Base-by-base conservation (phyloP, 2,329 filamentous ascomycete species). In the Emergomyces pasteurianus region DNA sequence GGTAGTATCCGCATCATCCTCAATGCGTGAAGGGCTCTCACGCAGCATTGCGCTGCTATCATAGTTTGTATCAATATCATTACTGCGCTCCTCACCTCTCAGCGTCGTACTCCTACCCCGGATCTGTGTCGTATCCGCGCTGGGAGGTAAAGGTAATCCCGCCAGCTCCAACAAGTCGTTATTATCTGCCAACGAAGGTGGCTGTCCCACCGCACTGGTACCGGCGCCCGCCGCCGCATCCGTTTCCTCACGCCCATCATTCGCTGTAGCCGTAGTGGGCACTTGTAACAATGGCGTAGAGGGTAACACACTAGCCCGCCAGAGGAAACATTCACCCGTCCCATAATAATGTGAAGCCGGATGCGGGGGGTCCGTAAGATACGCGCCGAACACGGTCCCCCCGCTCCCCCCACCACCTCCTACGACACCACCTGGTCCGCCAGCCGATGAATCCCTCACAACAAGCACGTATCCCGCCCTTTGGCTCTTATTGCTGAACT, bases 241-340 rank as follows among this genome's bases (percentile, higher is more conserved):
- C 12, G 3, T 53, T 18, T 8, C 50, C 26, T 53, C 28, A 12
- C 50, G 12, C 6, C 23, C 28, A 31, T 58, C 36, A 9, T 16
- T 21, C 14, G 53, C 9, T 26, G 26, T 55, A 55, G 46, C 26
- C 58, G 46, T 58, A 49, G 18, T 53, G 31, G 42, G 49, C 60
- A 56, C 59, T 34, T 65, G 64, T 31, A 72, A 58, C 42, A 77
- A 68, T 18, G 75, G 74, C 9, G 78, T 69, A 0, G 83, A 75
- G 1, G 85, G 79, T 40, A 92, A 78, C 3, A 87, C 75, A 52
- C 85, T 85, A 0, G 89, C 87, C 55, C 88, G 84, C 90, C 90
- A 95, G 65, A 95, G 83, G 74, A 95, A 99, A 75, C 92, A 97
- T 75, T 99, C 94, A 68, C 94, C 94, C 14, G 90, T 96, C 69